Conservation (phyloP, 1,284 basidiomycete species). For the Moesziomyces aphidis region DNA sequence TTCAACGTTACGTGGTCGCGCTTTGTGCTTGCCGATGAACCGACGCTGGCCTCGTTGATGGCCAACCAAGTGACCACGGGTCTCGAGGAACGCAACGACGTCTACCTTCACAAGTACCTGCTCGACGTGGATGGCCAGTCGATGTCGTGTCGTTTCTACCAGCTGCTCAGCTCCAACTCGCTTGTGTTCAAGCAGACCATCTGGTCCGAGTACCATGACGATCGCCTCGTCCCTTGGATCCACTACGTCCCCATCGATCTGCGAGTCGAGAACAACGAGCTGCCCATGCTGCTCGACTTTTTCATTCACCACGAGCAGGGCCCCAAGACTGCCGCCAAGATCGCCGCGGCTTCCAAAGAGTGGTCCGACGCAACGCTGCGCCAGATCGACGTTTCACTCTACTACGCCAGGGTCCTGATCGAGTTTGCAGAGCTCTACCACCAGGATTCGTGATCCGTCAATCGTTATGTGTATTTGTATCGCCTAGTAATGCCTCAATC, state of each 20-base stretch:
- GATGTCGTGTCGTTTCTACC: conserved; percentile 46
- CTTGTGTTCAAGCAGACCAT: conserved; percentile 40
- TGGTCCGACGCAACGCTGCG: conserved; percentile 27
- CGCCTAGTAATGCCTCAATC: too few relatives aligned
- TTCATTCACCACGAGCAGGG: conserved; percentile 32
- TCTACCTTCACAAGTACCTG: conserved; percentile 23
- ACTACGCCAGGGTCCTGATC: conserved; percentile 30
- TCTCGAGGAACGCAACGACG: conserved; percentile 1
- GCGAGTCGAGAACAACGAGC: conserved; percentile 27
- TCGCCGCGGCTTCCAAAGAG: conserved; percentile 17
- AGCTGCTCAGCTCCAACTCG: conserved; percentile 32
- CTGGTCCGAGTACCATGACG: conserved; percentile 45
- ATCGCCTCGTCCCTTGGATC: conserved; percentile 38
- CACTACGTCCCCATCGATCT: conserved; percentile 38
- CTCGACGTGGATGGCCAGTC: conserved; percentile 33
- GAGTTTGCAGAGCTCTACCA: conserved; percentile 29
- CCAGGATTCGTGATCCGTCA: too few relatives aligned
- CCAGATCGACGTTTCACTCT: conserved; percentile 29
- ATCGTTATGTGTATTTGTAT: too few relatives aligned
- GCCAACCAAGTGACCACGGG: conserved; percentile 17
- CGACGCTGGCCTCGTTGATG: conserved; percentile 7
- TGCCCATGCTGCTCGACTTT: conserved; percentile 35
- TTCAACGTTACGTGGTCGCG: conserved; percentile 21
- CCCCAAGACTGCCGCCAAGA: conserved; percentile 13
- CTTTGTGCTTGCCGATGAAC: conserved; percentile 15